Conservation (phyloP, 2,329 filamentous ascomycete species). For the Cytospora mali region DNA sequence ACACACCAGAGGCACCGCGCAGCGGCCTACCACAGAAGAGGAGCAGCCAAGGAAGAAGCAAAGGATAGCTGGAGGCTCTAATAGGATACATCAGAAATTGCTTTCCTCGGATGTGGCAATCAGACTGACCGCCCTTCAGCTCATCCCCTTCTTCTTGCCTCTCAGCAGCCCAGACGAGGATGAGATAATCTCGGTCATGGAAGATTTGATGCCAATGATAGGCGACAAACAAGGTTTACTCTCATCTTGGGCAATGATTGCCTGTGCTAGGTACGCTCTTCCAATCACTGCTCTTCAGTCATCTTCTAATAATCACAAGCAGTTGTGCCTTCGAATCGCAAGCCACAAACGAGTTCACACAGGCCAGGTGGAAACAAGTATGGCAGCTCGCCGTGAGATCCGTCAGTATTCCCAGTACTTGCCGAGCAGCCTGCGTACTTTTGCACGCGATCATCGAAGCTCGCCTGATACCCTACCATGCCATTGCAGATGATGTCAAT, state of each 20-base stretch:
- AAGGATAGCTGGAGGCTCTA: constrained; percentile 45
- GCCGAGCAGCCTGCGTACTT: constrained; percentile 75
- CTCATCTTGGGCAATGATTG: constrained; percentile 82
- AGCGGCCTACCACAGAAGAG: constrained; percentile 38
- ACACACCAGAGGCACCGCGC: constrained; percentile 33
- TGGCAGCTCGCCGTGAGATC: constrained; percentile 77
- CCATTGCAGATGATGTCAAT: constrained; percentile 69
- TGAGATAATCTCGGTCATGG: constrained; percentile 58
- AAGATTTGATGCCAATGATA: constrained; percentile 59
- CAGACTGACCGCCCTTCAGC: constrained; percentile 57
- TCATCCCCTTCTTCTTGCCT: constrained; percentile 60
- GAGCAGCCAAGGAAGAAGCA: constrained; percentile 58
- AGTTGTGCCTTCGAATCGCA: constrained; percentile 51
- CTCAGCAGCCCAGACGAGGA: constrained; percentile 49
- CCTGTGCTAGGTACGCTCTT: constrained; percentile 70
- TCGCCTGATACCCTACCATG: constrained; percentile 67
- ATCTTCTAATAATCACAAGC: constrained; percentile 4
- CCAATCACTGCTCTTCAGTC: constrained; percentile 2
- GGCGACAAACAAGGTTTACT: constrained; percentile 69
- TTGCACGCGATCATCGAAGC: constrained; percentile 68
- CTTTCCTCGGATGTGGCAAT: constrained; percentile 47
- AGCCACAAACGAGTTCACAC: constrained; percentile 45
- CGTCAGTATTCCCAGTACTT: constrained; percentile 69
- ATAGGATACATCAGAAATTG: constrained; percentile 53
- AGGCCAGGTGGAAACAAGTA: constrained; percentile 65